These are phyloP conservation scores for Pontederia paniculata DNA, from an alignment of 176 grass and related monocot genomes.

Conservation along the genomic window DNA sequence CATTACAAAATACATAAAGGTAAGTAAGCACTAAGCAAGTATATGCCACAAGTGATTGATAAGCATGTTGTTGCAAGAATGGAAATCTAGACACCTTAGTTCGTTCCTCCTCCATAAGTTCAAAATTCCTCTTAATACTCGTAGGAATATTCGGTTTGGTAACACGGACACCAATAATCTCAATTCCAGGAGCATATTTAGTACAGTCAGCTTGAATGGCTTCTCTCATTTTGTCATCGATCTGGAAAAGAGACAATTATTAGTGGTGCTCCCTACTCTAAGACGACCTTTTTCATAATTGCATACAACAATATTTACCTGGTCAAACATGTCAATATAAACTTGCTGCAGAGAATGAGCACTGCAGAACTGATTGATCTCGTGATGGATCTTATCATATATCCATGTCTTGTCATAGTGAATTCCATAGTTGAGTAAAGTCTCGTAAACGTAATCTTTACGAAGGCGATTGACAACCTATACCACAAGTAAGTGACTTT, in stretches of 20 bases:
- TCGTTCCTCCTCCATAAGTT: constrained; percentile 98
- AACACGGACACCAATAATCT: constrained; percentile 91
- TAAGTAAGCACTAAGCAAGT: no score
- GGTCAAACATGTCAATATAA: constrained; percentile 99
- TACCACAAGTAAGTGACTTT: constrained; percentile 14
- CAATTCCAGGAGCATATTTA: constrained; percentile 90
- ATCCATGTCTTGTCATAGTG: constrained; percentile 99
- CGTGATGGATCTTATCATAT: constrained; percentile 99
- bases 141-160: constrained; percentile 88
- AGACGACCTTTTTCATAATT: no score
- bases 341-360: constrained; percentile 92
- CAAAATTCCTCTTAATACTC: constrained; percentile 86
- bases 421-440: constrained; percentile 89
- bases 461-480: constrained; percentile 93
- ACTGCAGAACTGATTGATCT: constrained; percentile 99
- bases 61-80: neutral
- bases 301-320: constrained; percentile 31
- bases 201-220: constrained; percentile 94
- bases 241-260: constrained; percentile 27
- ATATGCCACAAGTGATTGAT: neutral
- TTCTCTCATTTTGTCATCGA: constrained; percentile 98
- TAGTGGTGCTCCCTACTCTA: no score
- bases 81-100: constrained; percentile 65
- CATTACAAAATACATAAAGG: no score
- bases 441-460: constrained; percentile 80